Conservation (phyloP, 306 rosid species). For the Acacia melanoxylon region DNA sequence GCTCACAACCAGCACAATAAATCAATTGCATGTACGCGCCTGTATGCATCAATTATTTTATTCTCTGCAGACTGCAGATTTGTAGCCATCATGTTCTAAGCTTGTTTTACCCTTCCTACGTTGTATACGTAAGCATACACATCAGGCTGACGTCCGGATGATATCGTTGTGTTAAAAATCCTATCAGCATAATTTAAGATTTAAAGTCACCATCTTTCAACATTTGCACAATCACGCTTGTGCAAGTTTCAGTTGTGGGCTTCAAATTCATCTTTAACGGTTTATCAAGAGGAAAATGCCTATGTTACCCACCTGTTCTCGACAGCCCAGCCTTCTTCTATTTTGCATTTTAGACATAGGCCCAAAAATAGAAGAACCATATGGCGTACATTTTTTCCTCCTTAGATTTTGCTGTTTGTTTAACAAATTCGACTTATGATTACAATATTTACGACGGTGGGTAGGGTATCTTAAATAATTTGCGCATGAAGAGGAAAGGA, state of each 20-base stretch:
- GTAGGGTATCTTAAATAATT: background rate
- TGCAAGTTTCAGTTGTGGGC: conserved; percentile 54
- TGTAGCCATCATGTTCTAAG: too few species aligned
- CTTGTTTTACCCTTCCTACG: background rate
- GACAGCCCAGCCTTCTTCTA: background rate
- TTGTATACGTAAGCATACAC: conserved; percentile 42
- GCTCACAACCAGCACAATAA: too few species aligned
- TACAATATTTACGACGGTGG: background rate
- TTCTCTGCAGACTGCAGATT: too few species aligned
- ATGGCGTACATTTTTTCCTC: background rate
- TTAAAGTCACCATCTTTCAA: conserved; percentile 51
- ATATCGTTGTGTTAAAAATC: conserved; percentile 44
- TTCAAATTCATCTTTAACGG: conserved; percentile 50
- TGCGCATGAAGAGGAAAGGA: background rate
- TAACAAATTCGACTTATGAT: background rate
- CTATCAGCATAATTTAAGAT: conserved; percentile 40
- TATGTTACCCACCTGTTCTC: background rate
- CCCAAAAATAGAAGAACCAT: background rate
- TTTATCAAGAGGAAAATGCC: conserved; percentile 37
- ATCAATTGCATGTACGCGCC: too few species aligned
- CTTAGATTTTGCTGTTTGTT: background rate
- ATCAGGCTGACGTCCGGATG: conserved; percentile 54
- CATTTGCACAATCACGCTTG: conserved; percentile 48
- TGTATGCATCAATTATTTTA: too few species aligned
- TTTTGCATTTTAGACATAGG: background rate